A percentile compares a stretch with the other conserved stretches of the same genome.
phyloP scores from a whole-genome alignment of 345 rosid species.

The Ceriops tagal region DNA sequence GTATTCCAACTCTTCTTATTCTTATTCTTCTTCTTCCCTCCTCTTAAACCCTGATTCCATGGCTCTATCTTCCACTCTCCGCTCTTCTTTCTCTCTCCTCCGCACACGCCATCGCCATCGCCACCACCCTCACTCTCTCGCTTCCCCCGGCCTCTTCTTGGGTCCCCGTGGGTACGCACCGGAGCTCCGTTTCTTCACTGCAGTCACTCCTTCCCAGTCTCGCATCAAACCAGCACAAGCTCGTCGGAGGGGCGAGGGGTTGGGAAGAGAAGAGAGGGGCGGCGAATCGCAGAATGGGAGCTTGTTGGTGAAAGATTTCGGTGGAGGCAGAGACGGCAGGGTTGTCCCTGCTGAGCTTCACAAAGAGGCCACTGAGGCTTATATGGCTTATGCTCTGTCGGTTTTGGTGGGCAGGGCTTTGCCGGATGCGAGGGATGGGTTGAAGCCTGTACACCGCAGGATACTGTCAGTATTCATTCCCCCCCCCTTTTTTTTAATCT shows the following conservation, averaged over 20 bases:
- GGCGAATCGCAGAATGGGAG: constrained; percentile 40
- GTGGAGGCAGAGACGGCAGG: constrained; percentile 34
- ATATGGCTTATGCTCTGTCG: constrained; percentile 88
- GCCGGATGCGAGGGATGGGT: constrained; percentile 91
- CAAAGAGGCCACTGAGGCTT: constrained; percentile 85
- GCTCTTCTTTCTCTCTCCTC: constrained; percentile 54
- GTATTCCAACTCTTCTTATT: constrained; percentile 1
- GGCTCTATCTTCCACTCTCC: constrained; percentile 67
- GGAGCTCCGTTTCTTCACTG: constrained; percentile 41
- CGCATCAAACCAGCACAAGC: constrained; percentile 12
- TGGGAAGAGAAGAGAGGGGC: constrained; percentile 15
- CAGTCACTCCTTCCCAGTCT: constrained; percentile 14
- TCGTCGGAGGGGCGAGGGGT: constrained; percentile 26
- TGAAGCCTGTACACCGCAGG: constrained; percentile 94
- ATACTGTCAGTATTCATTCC: constrained; percentile 52
- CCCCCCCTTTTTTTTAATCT: neutral
- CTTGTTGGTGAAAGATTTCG: constrained; percentile 33
- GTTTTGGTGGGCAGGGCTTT: constrained; percentile 92
- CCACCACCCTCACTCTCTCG: constrained; percentile 20
- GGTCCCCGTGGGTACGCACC: constrained; percentile 30
- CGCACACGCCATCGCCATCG: constrained; percentile 34
- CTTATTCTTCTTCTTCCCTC: constrained; percentile 27
- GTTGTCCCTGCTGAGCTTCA: constrained; percentile 70
- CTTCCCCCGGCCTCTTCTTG: constrained; percentile 19
- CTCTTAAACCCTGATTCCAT: constrained; percentile 35